Evolutionary conservation across 306 rosid species (phyloP), one percentile per base, ranked within the genome.

Genomic region (Cajanus cajan): DNA sequence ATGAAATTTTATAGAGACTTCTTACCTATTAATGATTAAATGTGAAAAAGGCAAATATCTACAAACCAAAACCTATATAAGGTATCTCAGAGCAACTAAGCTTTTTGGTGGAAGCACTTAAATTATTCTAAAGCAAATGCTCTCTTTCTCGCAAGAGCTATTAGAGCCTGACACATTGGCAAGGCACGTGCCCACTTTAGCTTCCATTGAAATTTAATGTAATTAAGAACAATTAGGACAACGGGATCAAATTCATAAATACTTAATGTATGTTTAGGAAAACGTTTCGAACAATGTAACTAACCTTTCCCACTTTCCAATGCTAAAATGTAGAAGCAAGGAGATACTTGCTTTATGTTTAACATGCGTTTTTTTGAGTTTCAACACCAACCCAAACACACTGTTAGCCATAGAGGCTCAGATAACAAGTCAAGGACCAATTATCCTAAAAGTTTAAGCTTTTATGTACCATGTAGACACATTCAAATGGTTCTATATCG

Each of bases 81-180:
- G 73, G 74, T 11, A 61, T 61, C 21, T 31, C 8, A 5, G 31
- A 71, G 31, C 52, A 69, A 48, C 77, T 36, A 48, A 48, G 74
- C 55, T 51, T 62, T 70, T 19, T 16, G 78, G 44, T 14, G 36
- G 68, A 77, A 73, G 78, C 52, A 62, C 36, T 58, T 51, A 24
- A 61, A 37, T 19, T 25, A 70, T 57, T 18, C 7, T 62, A 76
- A 59, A 59, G 48, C 61, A 3, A 34, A 18, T 6, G 2, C 25
- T 13, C 44, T 33, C 22, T 18, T 52, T 16, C 78, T 40, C 0
- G 31, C 31, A 52, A 11, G 47, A 71, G 70, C 55, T 47, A 13
- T 54, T 77, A 71, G 69, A 62, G 78, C 63, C 34, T 82, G 50
- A 70, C 43, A 54, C 51, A 24, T 16, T 69, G 19, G 39, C 68